Evolutionary conservation across 2,329 filamentous ascomycete genomes (phyloP).

Genomic region (Talaromyces sp.): DNA sequence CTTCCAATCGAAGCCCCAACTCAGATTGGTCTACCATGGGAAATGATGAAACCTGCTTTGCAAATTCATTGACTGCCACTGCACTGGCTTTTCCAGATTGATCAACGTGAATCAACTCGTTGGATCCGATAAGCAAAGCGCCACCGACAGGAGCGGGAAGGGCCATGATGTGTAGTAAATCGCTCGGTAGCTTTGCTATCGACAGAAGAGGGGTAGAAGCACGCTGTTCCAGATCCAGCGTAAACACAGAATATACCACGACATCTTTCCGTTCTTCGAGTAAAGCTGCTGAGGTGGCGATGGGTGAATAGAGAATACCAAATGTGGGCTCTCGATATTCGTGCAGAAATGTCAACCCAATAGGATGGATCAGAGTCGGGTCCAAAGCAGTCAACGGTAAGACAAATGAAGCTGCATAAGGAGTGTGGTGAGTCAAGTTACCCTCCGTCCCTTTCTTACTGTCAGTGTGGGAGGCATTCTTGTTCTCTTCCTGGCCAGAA

Average conservation of each 20-base stretch:
- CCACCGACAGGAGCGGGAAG: conserved; percentile 83
- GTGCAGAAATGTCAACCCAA: conserved; percentile 88
- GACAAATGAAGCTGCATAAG: conserved; percentile 88
- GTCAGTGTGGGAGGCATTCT: conserved; percentile 24
- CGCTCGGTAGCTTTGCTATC: conserved; percentile 77
- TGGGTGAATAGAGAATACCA: conserved; percentile 78
- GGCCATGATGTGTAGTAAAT: conserved; percentile 76
- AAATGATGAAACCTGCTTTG: conserved; percentile 76
- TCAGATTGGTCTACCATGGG: conserved; percentile 80
- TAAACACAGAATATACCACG: conserved; percentile 89
- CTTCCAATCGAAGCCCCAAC: conserved; percentile 73
- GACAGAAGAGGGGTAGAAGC: conserved; percentile 90
- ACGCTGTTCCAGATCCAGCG: conserved; percentile 84
- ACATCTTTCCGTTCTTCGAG: conserved; percentile 73
- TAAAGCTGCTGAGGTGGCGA: conserved; percentile 67
- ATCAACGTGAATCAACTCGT: conserved; percentile 91
- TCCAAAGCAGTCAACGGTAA: conserved; percentile 85
- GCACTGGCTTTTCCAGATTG: conserved; percentile 92
- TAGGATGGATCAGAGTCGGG: conserved; percentile 76
- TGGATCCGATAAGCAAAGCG: conserved; percentile 76
- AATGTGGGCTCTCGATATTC: conserved; percentile 98
- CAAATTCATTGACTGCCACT: conserved; percentile 86
- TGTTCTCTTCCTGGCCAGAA: conserved; percentile 41
- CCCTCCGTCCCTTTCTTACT: conserved; percentile 36
- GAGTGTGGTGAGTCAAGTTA: conserved; percentile 49